Evolutionary conservation across 2,329 filamentous ascomycete species (phyloP).

Genomic region (Cladosporium oxysporum): DNA sequence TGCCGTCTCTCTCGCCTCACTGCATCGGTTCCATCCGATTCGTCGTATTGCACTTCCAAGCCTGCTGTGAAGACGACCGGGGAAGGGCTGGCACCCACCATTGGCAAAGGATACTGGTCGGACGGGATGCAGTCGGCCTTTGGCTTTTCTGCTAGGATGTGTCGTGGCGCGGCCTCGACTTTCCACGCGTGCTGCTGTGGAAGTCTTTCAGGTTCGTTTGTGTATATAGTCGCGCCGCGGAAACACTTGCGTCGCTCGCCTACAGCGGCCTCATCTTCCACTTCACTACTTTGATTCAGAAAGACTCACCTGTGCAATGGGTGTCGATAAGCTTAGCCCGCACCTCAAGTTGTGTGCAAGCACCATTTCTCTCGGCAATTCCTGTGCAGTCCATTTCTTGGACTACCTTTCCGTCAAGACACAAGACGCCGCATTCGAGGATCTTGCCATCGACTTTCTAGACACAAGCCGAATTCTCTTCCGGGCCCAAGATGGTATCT

Average conservation of each 20-base stretch:
- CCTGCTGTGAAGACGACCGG: constrained; percentile 1
- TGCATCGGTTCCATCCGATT: not conserved
- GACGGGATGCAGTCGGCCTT: not conserved
- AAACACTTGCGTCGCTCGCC: not conserved
- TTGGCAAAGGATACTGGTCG: not conserved
- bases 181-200: not conserved
- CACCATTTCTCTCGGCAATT: constrained; percentile 62
- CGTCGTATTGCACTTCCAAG: not conserved
- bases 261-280: not conserved
- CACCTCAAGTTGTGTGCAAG: constrained; percentile 31
- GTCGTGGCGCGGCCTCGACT: constrained; percentile 9
- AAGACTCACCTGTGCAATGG: not conserved
- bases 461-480: constrained; percentile 63
- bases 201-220: not conserved
- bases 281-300: not conserved
- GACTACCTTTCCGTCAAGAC: constrained; percentile 58
- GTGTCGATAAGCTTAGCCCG: not conserved
- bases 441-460: constrained; percentile 66
- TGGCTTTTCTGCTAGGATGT: not conserved
- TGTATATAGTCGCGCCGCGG: constrained; percentile 1
- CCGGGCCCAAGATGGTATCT: constrained; percentile 67
- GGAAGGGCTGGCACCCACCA: not conserved
- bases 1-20: not conserved
- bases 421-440: constrained; percentile 35
- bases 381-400: constrained; percentile 65